phyloP scores from a whole-genome alignment of 2,329 filamentous ascomycete species.

The Fusarium bactridioides region DNA sequence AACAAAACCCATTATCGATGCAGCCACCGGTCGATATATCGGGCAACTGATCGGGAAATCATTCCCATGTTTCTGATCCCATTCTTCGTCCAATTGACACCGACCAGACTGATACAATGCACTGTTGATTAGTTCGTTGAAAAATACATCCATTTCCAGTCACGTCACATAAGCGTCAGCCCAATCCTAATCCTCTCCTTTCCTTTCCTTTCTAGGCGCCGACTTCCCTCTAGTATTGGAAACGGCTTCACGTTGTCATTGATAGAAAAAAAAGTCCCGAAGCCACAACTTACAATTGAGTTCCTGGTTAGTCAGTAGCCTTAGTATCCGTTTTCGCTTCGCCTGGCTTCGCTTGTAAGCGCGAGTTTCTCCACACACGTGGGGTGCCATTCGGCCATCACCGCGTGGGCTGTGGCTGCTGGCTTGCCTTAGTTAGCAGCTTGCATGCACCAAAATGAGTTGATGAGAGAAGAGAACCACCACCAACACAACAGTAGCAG shows the following conservation, averaged over 20 bases:
- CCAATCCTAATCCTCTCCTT: slow-evolving; percentile 9
- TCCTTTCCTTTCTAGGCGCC: background rate
- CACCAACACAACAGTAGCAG: background rate
- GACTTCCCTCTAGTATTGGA: background rate
- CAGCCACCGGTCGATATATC: slow-evolving; percentile 19
- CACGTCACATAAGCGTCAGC: slow-evolving; percentile 37
- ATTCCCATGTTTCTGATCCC: background rate
- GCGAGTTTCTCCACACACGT: slow-evolving; percentile 36
- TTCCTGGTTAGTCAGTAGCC: slow-evolving; percentile 9
- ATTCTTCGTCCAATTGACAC: background rate
- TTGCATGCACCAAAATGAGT: background rate
- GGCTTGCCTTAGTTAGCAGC: background rate
- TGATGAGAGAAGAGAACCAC: background rate
- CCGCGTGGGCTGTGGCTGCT: slow-evolving; percentile 25
- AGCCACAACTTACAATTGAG: slow-evolving; percentile 22
- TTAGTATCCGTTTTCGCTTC: slow-evolving; percentile 21
- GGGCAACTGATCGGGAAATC: slow-evolving; percentile 31
- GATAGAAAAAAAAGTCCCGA: slow-evolving; percentile 5
- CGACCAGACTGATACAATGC: background rate
- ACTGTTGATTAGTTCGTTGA: slow-evolving; percentile 2
- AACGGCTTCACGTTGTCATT: slow-evolving; percentile 22
- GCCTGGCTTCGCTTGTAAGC: slow-evolving; percentile 33
- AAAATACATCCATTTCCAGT: background rate
- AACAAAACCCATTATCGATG: background rate
- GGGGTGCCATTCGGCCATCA: slow-evolving; percentile 38